Evolutionary conservation across 2,329 filamentous ascomycete species (phyloP).

Genomic region (Fonsecaea erecta): DNA sequence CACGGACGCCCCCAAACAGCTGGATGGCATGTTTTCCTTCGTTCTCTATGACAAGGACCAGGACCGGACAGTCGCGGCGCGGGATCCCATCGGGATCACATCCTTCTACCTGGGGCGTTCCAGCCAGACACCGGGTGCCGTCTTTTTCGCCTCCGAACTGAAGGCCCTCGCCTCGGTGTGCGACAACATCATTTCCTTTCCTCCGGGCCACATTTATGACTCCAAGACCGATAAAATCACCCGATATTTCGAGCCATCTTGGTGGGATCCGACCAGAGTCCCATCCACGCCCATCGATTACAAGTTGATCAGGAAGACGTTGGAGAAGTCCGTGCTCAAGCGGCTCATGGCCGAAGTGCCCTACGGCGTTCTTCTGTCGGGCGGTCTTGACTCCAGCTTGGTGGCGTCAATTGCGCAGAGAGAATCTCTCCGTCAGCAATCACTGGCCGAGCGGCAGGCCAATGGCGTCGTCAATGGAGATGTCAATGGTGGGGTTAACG

Average conservation of each 20-base stretch:
- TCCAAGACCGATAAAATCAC: conserved; percentile 84
- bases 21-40: conserved; percentile 99
- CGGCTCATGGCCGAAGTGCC: conserved; percentile 98
- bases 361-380: conserved; percentile 93
- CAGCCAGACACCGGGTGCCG: conserved; percentile 77
- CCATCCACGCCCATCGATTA: conserved; percentile 82
- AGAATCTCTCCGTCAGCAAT: conserved; percentile 79
- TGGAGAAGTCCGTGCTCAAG: conserved; percentile 93
- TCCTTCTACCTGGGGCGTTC: conserved; percentile 96
- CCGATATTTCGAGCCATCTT: conserved; percentile 87
- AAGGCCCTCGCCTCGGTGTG: conserved; percentile 93
- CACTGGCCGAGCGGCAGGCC: conserved; percentile 48
- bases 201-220: conserved; percentile 94
- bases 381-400: conserved; percentile 92
- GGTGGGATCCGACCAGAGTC: conserved; percentile 83
- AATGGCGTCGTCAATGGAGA: conserved; percentile 47
- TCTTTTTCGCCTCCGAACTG: conserved; percentile 96
- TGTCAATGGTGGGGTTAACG: conserved; percentile 44
- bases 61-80: conserved; percentile 88
- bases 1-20: conserved; percentile 85
- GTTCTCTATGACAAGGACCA: conserved; percentile 95
- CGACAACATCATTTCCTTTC: conserved; percentile 93
- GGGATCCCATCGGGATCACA: conserved; percentile 95
- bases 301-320: conserved; percentile 75
- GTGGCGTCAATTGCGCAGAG: conserved; percentile 94